phyloP scores from a whole-genome alignment of 129 eudicot genomes.

The Kitagawia praeruptora region DNA sequence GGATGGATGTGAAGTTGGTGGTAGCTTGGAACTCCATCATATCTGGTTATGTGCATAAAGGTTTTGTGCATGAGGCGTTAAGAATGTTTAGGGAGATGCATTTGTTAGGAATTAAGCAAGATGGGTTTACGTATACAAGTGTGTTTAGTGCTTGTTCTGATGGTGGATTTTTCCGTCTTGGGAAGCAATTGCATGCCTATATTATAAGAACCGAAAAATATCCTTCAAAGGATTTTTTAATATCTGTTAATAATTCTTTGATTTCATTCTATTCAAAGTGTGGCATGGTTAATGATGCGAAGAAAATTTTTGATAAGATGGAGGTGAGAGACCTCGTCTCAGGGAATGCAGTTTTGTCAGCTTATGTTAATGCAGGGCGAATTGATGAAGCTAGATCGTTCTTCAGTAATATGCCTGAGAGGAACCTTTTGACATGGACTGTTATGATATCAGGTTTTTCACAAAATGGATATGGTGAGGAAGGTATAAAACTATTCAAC shows the following conservation, averaged over 20 bases:
- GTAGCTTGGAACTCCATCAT: constrained; percentile 81
- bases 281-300: constrained; percentile 56
- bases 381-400: constrained; percentile 49
- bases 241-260: constrained; percentile 58
- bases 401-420: constrained; percentile 47
- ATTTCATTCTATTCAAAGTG: constrained; percentile 64
- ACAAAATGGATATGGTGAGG: constrained; percentile 70
- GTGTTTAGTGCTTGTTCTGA: constrained; percentile 66
- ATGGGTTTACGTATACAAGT: constrained; percentile 73
- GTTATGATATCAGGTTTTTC: constrained; percentile 81
- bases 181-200: constrained; percentile 68
- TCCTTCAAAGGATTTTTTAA: constrained; percentile 28
- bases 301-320: constrained; percentile 47
- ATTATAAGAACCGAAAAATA: constrained; percentile 44
- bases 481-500: constrained; percentile 60
- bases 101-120: constrained; percentile 39
- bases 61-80: constrained; percentile 42
- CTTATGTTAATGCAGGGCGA: constrained; percentile 51
- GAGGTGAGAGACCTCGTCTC: constrained; percentile 52
- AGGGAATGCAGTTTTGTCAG: constrained; percentile 74
- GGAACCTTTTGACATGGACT: constrained; percentile 60
- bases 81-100: constrained; percentile 59
- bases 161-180: constrained; percentile 40
- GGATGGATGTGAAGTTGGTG: constrained; percentile 46
- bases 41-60: constrained; percentile 65